phyloP scores from a whole-genome alignment of 805 yeast genomes.

The Starmerella sp. region DNA sequence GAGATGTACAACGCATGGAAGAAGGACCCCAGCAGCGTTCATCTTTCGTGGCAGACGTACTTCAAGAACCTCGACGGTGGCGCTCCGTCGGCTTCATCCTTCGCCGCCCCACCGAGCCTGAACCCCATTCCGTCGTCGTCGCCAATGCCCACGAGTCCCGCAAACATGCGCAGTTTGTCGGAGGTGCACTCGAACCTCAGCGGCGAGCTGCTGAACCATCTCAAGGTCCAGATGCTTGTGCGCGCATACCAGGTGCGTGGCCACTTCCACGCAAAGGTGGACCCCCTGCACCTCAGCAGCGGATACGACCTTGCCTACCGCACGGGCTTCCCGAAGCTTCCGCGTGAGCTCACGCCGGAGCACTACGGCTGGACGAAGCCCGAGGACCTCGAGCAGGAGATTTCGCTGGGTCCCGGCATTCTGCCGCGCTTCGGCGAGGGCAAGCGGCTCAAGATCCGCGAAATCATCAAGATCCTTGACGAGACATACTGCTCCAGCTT shows the following conservation, averaged over 20 bases:
- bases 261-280: constrained; percentile 87
- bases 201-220: constrained; percentile 41
- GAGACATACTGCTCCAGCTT: constrained; percentile 73
- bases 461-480: constrained; percentile 70
- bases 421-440: constrained; percentile 75
- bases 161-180: constrained; percentile 27
- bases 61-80: constrained; percentile 78
- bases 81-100: constrained; percentile 60
- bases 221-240: constrained; percentile 90
- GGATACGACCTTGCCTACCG: constrained; percentile 44
- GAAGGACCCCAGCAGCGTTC: constrained; percentile 81
- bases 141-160: constrained; percentile 46
- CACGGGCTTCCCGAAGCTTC: constrained; percentile 32
- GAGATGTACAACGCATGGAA: constrained; percentile 97
- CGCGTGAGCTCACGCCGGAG: constrained; percentile 82
- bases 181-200: constrained; percentile 37
- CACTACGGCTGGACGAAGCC: constrained; percentile 83
- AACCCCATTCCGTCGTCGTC: constrained; percentile 31
- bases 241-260: constrained; percentile 99
- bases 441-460: constrained; percentile 57
- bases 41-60: constrained; percentile 90
- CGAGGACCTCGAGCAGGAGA: constrained; percentile 61
- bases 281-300: constrained; percentile 84
- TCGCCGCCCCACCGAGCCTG: constrained; percentile 75
- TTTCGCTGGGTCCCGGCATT: constrained; percentile 95